These are phyloP conservation scores for Trametopsis cervina DNA, from an alignment of 768 basidiomycete species.

Conservation along the genomic window DNA sequence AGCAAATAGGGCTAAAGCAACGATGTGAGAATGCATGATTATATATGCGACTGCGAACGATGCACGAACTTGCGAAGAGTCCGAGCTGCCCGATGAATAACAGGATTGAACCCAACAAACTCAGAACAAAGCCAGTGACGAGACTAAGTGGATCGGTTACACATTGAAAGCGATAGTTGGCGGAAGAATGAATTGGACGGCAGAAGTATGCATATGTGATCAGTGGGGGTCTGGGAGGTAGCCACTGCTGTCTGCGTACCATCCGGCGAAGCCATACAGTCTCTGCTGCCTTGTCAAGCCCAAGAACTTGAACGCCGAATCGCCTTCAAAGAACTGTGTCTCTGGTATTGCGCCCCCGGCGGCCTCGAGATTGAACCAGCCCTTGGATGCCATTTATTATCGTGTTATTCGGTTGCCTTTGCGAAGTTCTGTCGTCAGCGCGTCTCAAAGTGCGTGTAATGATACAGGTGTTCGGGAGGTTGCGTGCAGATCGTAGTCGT, in stretches of 20 bases:
- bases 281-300: slow-evolving; percentile 74
- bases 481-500: too few relatives aligned
- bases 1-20: slow-evolving; percentile 76
- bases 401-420: too few relatives aligned
- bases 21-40: not conserved
- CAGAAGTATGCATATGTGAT: not conserved
- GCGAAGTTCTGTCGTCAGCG: too few relatives aligned
- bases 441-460: too few relatives aligned
- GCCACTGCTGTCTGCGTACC: slow-evolving; percentile 40
- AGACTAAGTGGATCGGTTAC: slow-evolving; percentile 37
- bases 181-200: not conserved
- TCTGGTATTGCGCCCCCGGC: slow-evolving; percentile 60
- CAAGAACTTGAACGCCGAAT: slow-evolving; percentile 79
- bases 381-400: slow-evolving; percentile 49
- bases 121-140: slow-evolving; percentile 68
- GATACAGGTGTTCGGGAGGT: too few relatives aligned
- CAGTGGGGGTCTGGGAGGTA: not conserved
- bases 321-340: slow-evolving; percentile 80
- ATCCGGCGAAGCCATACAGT: slow-evolving; percentile 80
- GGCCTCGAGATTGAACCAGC: slow-evolving; percentile 83
- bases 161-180: not conserved
- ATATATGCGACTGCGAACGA: not conserved
- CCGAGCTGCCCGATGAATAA: slow-evolving; percentile 64
- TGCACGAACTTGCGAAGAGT: slow-evolving; percentile 66
- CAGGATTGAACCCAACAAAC: slow-evolving; percentile 71